These are phyloP conservation scores for Poteriospumella lacustris DNA, from an alignment of 108 stramenopile species.

Conservation along the genomic window DNA sequence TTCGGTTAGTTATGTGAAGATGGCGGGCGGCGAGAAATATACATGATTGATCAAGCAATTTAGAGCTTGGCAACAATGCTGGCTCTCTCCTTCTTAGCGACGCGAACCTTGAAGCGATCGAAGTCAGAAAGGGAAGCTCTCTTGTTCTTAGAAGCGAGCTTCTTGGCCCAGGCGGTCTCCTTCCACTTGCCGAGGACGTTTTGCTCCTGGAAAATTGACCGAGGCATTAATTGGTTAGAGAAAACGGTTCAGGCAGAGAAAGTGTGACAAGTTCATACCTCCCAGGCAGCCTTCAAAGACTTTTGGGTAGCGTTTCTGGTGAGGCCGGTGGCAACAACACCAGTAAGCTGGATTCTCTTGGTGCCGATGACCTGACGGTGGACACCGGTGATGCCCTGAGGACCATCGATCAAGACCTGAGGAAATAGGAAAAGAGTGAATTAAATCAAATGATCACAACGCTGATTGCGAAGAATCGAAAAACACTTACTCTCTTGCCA, in stretches of 20 bases:
- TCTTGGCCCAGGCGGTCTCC: constrained; percentile 84
- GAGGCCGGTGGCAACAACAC: constrained; percentile 54
- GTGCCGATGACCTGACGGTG: constrained; percentile 88
- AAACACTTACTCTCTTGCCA: constrained; percentile 73
- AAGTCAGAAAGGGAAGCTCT: constrained; percentile 79
- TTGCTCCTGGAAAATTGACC: constrained; percentile 56
- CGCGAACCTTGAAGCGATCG: constrained; percentile 97
- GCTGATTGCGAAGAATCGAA: background rate
- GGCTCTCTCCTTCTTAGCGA: constrained; percentile 85
- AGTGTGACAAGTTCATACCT: constrained; percentile 1
- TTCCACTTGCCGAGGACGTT: constrained; percentile 84
- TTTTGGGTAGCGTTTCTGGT: constrained; percentile 79
- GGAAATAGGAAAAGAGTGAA: background rate
- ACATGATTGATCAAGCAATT: too few relatives aligned
- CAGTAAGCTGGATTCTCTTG: constrained; percentile 84
- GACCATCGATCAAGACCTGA: constrained; percentile 86
- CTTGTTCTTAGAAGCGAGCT: constrained; percentile 75
- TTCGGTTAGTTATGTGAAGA: too few relatives aligned
- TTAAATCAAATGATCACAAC: background rate
- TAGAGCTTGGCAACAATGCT: constrained; percentile 75
- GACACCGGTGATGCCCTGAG: constrained; percentile 68
- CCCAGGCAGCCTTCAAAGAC: constrained; percentile 79
- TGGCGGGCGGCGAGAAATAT: too few relatives aligned
- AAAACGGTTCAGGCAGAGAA: background rate
- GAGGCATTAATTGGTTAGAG: background rate